Conservation (phyloP, 2,329 filamentous ascomycete genomes). For the Apiospora saccharicola region DNA sequence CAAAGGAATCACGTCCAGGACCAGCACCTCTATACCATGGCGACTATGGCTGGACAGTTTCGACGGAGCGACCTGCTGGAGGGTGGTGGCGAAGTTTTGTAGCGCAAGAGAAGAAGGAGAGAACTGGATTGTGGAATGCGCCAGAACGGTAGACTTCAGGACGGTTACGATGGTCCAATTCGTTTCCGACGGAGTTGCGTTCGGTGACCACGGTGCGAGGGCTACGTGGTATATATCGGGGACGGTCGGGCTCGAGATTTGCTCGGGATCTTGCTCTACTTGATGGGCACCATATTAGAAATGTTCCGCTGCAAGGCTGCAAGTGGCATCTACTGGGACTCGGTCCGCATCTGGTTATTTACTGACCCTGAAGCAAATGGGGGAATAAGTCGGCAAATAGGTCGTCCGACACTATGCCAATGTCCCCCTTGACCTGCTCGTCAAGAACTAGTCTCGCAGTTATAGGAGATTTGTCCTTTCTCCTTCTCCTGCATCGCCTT, state of each 20-base stretch:
- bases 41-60: slow-evolving; percentile 77
- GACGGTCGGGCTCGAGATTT: slow-evolving; percentile 37
- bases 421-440: slow-evolving; percentile 83
- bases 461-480: slow-evolving; percentile 76
- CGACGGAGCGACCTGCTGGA: slow-evolving; percentile 78
- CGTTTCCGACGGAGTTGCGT: slow-evolving; percentile 63
- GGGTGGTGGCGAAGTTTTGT: slow-evolving; percentile 77
- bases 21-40: slow-evolving; percentile 81
- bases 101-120: slow-evolving; percentile 75
- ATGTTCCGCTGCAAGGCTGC: background rate
- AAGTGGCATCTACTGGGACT: background rate
- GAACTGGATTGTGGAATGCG: slow-evolving; percentile 81
- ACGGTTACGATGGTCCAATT: slow-evolving; percentile 89
- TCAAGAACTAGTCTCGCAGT: slow-evolving; percentile 84
- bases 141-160: slow-evolving; percentile 66
- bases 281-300: slow-evolving; percentile 7
- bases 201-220: slow-evolving; percentile 76
- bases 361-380: slow-evolving; percentile 61
- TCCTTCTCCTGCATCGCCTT: slow-evolving; percentile 55
- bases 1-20: slow-evolving; percentile 82
- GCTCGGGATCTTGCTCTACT: slow-evolving; percentile 39
- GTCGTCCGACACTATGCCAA: slow-evolving; percentile 87
- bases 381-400: slow-evolving; percentile 85
- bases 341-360: slow-evolving; percentile 29
- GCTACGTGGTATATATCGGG: slow-evolving; percentile 69